Conservation (phyloP, 2,329 filamentous ascomycete species). For the Thielaviopsis populi region DNA sequence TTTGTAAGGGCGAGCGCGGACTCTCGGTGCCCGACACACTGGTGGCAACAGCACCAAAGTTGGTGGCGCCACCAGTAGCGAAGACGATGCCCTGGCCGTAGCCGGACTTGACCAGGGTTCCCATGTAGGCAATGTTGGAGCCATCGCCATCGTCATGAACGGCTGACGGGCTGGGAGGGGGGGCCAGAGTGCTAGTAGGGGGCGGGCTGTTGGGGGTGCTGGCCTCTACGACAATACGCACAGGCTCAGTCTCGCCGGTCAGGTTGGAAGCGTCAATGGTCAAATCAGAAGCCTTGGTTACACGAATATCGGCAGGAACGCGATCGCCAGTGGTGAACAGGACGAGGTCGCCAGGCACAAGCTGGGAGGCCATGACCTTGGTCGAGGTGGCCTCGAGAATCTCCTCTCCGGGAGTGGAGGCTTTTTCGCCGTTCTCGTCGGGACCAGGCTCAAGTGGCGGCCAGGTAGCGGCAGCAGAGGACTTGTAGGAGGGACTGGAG, state of each 20-base stretch:
- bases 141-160: conserved; percentile 41
- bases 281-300: conserved; percentile 76
- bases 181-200: conserved; percentile 1
- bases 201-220: neutral
- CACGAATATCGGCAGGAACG: conserved; percentile 88
- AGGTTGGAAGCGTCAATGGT: conserved; percentile 94
- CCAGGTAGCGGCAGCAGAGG: conserved; percentile 31
- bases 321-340: conserved; percentile 91
- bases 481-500: conserved; percentile 24
- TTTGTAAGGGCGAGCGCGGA: conserved; percentile 78
- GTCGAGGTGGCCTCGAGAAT: conserved; percentile 57
- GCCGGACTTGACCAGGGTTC: conserved; percentile 84
- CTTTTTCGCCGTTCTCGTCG: conserved; percentile 29
- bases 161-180: conserved; percentile 20
- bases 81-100: conserved; percentile 96
- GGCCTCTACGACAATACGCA: conserved; percentile 58
- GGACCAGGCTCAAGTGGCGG: conserved; percentile 27
- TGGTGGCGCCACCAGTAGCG: conserved; percentile 80
- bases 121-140: conserved; percentile 96
- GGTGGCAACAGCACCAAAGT: conserved; percentile 91
- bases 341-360: conserved; percentile 86
- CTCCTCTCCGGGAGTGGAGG: conserved; percentile 45
- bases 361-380: conserved; percentile 71
- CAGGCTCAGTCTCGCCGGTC: conserved; percentile 91
- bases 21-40: conserved; percentile 92